phyloP scores from a whole-genome alignment of 768 basidiomycete genomes.

The Epithele typhae region DNA sequence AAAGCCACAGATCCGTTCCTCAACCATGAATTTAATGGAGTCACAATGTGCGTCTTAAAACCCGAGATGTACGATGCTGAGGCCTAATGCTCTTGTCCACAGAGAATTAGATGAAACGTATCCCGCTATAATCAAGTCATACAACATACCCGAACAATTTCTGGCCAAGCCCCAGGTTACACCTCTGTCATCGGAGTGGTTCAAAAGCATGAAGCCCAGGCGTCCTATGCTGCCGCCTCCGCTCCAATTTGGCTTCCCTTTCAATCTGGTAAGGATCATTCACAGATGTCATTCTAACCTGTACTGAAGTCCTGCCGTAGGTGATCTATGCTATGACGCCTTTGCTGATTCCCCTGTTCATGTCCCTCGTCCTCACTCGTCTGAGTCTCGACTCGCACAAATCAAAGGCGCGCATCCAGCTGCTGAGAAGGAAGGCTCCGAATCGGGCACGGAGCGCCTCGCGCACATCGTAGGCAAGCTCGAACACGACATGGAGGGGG shows the following conservation, averaged over 20 bases:
- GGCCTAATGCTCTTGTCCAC: not conserved
- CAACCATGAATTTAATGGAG: constrained; percentile 48
- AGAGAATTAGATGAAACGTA: constrained; percentile 60
- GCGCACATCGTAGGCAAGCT: constrained; percentile 51
- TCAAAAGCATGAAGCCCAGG: constrained; percentile 35
- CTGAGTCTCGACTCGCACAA: constrained; percentile 52
- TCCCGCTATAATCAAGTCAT: constrained; percentile 50
- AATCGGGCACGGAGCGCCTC: constrained; percentile 45
- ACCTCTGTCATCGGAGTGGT: constrained; percentile 41
- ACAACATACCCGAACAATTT: constrained; percentile 33
- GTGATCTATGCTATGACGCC: constrained; percentile 59
- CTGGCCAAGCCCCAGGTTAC: constrained; percentile 33
- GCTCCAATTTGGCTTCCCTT: constrained; percentile 58
- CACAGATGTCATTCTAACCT: too few relatives aligned
- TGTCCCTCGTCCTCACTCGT: constrained; percentile 51
- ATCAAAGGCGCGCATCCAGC: constrained; percentile 61
- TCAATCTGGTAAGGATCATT: constrained; percentile 67
- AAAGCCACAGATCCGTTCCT: constrained; percentile 65
- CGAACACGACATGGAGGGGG: constrained; percentile 57
- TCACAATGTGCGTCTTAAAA: constrained; percentile 54
- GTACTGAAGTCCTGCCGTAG: too few relatives aligned
- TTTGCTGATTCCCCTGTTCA: constrained; percentile 54
- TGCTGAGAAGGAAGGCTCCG: constrained; percentile 44
- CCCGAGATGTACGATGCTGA: too few relatives aligned
- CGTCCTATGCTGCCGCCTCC: constrained; percentile 52